Conservation (phyloP, 495 filamentous ascomycete species). For the Neurospora terricola region DNA sequence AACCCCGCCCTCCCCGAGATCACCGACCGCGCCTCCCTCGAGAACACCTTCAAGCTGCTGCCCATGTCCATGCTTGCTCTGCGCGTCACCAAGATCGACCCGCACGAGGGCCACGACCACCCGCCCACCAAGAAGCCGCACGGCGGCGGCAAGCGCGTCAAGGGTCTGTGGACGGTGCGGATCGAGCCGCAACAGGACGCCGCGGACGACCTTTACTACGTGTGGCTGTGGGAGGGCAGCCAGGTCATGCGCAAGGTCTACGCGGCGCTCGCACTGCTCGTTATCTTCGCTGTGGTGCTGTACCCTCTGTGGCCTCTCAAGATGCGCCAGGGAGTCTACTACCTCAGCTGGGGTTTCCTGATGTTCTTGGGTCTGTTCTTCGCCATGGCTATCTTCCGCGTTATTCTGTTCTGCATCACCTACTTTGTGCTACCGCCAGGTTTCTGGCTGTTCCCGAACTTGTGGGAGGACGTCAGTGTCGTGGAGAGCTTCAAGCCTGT, state of each 20-base stretch:
- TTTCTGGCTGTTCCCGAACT: constrained; percentile 94
- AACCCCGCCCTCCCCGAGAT: constrained; percentile 83
- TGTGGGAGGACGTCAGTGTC: constrained; percentile 98
- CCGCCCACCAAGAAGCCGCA: constrained; percentile 41
- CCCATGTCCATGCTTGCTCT: constrained; percentile 92
- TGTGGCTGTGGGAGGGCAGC: constrained; percentile 91
- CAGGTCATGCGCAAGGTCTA: constrained; percentile 91
- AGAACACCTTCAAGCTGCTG: constrained; percentile 90
- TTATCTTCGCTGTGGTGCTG: constrained; percentile 80
- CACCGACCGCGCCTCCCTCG: constrained; percentile 72
- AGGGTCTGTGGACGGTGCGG: constrained; percentile 92
- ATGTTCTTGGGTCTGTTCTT: constrained; percentile 92
- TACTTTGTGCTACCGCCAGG: constrained; percentile 78
- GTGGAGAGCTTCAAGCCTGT: constrained; percentile 93
- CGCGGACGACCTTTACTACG: constrained; percentile 81
- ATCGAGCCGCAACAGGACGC: constrained; percentile 97
- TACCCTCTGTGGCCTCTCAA: constrained; percentile 96
- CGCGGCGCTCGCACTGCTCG: constrained; percentile 67
- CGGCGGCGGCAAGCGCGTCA: constrained; percentile 62
- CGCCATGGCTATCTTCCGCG: constrained; percentile 89
- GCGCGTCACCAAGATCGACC: constrained; percentile 76
- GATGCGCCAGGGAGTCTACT: constrained; percentile 91
- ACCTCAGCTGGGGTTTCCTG: constrained; percentile 90
- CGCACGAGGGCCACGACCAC: constrained; percentile 60
- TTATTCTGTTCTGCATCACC: constrained; percentile 91